phyloP scores from a whole-genome alignment of 2,329 filamentous ascomycete species.

The Cordyceps cateniannulata region DNA sequence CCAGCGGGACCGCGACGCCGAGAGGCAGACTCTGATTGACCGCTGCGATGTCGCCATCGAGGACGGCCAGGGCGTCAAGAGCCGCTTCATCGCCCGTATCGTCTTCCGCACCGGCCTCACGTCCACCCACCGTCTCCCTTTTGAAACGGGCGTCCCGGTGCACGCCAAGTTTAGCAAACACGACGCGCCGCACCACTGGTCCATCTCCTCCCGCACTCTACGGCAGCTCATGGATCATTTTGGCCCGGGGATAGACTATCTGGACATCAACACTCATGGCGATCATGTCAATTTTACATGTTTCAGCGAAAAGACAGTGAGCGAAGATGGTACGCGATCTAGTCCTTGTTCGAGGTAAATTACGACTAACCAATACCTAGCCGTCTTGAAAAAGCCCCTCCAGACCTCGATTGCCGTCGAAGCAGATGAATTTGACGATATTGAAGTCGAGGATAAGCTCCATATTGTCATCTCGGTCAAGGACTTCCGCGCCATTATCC shows the following conservation, averaged over 20 bases:
- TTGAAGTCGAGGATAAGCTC: conserved; percentile 65
- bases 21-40: conserved; percentile 65
- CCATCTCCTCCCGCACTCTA: conserved; percentile 62
- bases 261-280: conserved; percentile 70
- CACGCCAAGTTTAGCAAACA: conserved; percentile 68
- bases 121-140: conserved; percentile 70
- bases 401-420: conserved; percentile 75
- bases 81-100: conserved; percentile 68
- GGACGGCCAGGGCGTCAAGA: conserved; percentile 63
- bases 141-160: conserved; percentile 66
- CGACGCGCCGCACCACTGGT: conserved; percentile 63
- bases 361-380: conserved; percentile 31
- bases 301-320: conserved; percentile 72
- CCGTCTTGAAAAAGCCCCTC: conserved; percentile 71
- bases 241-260: conserved; percentile 70
- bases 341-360: background rate
- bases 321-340: conserved; percentile 40
- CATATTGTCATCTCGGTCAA: conserved; percentile 79
- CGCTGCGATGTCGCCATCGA: conserved; percentile 68
- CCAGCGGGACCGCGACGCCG: conserved; percentile 38
- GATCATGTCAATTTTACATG: conserved; percentile 73
- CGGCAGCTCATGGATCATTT: conserved; percentile 76
- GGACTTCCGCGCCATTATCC: conserved; percentile 73
- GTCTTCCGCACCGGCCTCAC: conserved; percentile 69
- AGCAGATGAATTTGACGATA: conserved; percentile 68